These are phyloP conservation scores for Penicillium antarcticum DNA, from an alignment of 495 filamentous ascomycete species.

Conservation along the genomic window DNA sequence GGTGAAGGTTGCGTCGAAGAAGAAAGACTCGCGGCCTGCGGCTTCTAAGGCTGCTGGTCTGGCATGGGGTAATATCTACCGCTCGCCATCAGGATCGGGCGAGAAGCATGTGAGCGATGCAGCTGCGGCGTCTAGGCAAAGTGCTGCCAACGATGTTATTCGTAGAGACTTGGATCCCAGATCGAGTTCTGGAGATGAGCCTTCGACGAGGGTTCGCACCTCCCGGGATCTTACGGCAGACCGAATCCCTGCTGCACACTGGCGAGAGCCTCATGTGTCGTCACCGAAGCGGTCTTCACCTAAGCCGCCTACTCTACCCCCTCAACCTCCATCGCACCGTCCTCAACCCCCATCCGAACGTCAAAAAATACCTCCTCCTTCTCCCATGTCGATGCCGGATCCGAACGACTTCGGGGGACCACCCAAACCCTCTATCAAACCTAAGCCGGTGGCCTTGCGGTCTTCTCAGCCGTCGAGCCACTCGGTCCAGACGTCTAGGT, in stretches of 20 bases:
- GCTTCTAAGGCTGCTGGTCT: constrained; percentile 86
- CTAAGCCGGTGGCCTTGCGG: constrained; percentile 32
- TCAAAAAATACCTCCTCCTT: constrained; percentile 8
- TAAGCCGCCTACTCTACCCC: neutral
- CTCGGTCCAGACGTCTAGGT: constrained; percentile 10
- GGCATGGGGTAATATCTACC: constrained; percentile 68
- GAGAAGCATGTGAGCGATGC: constrained; percentile 35
- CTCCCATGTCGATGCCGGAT: constrained; percentile 16
- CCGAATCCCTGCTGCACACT: constrained; percentile 25
- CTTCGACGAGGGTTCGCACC: constrained; percentile 2
- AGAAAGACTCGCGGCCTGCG: constrained; percentile 41
- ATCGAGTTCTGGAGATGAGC: constrained; percentile 30
- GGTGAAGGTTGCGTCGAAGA: constrained; percentile 27
- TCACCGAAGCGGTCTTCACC: constrained; percentile 15
- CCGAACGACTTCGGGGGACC: constrained; percentile 18
- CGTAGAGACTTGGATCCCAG: constrained; percentile 25
- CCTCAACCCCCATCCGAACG: constrained; percentile 9
- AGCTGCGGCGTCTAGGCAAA: constrained; percentile 30
- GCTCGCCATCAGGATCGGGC: constrained; percentile 21
- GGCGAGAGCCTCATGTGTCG: constrained; percentile 29
- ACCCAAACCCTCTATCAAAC: constrained; percentile 37
- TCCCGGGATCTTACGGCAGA: constrained; percentile 9
- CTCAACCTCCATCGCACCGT: constrained; percentile 3
- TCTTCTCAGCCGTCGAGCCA: constrained; percentile 26
- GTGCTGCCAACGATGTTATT: constrained; percentile 23